Conservation (phyloP, 2,329 filamentous ascomycete species). For the Alternaria atra region DNA sequence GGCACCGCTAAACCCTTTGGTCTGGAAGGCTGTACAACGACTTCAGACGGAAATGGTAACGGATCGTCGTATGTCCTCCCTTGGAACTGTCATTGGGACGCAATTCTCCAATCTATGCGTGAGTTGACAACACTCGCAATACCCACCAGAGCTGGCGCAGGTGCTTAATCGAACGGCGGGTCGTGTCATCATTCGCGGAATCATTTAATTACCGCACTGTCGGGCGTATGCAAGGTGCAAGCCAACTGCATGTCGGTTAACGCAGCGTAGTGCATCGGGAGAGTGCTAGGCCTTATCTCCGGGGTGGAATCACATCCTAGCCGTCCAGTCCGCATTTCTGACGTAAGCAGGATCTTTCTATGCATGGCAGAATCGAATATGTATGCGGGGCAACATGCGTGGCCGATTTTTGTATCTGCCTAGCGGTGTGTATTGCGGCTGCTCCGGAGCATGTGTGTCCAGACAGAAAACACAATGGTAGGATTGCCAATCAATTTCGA, state of each 20-base stretch:
- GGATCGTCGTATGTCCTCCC: background rate
- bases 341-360: background rate
- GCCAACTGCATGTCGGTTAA: background rate
- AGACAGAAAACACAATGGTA: background rate
- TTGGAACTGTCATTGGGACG: background rate
- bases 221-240: conserved; percentile 3
- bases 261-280: background rate
- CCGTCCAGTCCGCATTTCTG: background rate
- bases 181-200: background rate
- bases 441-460: background rate
- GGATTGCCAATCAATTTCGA: background rate
- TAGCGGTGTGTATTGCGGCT: background rate
- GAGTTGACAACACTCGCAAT: background rate
- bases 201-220: background rate
- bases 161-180: background rate
- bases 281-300: background rate
- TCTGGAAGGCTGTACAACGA: background rate
- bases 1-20: background rate
- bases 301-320: background rate
- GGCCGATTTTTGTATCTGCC: background rate
- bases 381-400: background rate
- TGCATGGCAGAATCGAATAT: background rate
- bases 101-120: background rate
- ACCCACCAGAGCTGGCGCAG: background rate
- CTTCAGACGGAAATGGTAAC: background rate